phyloP scores from a whole-genome alignment of 169 alveolate genomes.

The Cryptosporidium canis region DNA sequence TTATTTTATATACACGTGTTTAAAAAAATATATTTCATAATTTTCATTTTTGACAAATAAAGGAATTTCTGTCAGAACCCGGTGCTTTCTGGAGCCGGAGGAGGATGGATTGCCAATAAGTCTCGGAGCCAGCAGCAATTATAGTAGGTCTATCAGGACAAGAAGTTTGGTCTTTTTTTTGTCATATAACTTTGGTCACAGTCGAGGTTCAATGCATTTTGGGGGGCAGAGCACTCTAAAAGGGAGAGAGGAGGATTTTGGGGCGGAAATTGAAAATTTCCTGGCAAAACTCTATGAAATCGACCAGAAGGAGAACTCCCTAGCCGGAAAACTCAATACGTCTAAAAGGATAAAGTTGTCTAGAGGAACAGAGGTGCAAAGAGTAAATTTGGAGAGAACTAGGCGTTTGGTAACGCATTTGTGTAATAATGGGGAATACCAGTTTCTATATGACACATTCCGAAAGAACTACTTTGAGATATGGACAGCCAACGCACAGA shows the following conservation, averaged over 20 bases:
- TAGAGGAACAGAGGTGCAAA: not conserved
- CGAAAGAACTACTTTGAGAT: conserved; percentile 4
- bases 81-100: not conserved
- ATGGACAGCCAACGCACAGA: conserved; percentile 14
- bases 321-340: not conserved
- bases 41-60: not conserved
- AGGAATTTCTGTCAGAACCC: not conserved
- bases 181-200: not conserved
- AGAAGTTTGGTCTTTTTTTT: not conserved
- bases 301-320: not conserved
- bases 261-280: conserved; percentile 15
- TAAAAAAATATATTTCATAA: not conserved
- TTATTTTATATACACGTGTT: conserved; percentile 41
- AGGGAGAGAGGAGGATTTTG: not conserved
- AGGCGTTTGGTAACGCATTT: conserved; percentile 26
- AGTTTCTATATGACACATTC: conserved; percentile 35
- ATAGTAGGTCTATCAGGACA: too few species aligned
- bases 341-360: conserved; percentile 21
- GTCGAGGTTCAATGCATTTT: not conserved
- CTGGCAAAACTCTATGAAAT: conserved; percentile 5
- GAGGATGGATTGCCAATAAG: too few species aligned
- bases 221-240: not conserved
- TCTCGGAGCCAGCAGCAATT: too few species aligned
- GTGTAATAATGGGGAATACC: conserved; percentile 42
- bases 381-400: conserved; percentile 27